phyloP scores from a whole-genome alignment of 2,329 filamentous ascomycete species.

The Colletotrichum destructivum region DNA sequence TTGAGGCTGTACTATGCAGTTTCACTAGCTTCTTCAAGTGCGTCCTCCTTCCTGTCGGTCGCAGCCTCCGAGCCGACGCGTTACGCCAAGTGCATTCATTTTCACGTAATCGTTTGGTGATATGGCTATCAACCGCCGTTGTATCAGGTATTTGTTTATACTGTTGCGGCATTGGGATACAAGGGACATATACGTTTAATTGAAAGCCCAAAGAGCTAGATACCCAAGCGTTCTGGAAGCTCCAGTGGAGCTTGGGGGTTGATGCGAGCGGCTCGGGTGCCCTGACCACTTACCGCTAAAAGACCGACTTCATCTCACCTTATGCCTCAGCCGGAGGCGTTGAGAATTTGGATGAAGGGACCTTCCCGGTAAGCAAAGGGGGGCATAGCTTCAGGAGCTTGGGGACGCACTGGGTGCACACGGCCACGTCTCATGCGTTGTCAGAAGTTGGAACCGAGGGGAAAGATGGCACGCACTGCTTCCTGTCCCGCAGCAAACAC shows the following conservation, averaged over 20 bases:
- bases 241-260: not conserved
- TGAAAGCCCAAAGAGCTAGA: not conserved
- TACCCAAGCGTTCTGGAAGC: not conserved
- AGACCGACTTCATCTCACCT: not conserved
- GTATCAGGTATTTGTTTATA: not conserved
- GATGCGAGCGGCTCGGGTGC: not conserved
- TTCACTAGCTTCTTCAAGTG: slow-evolving; percentile 30
- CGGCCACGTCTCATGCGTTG: slow-evolving; percentile 9
- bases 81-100: slow-evolving; percentile 14
- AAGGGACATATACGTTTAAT: no score
- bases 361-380: slow-evolving; percentile 6
- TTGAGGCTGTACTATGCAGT: slow-evolving; percentile 8
- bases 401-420: slow-evolving; percentile 1
- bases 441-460: not conserved
- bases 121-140: not conserved
- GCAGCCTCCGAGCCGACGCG: slow-evolving; percentile 23
- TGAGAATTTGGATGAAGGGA: slow-evolving; percentile 22
- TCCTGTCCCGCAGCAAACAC: not conserved
- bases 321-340: not conserved
- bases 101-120: not conserved
- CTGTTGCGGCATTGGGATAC: no score
- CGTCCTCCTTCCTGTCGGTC: slow-evolving; percentile 24
- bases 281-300: slow-evolving; percentile 7
- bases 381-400: slow-evolving; percentile 37
- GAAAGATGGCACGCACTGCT: no score